A percentile compares a stretch with the other conserved stretches of the same genome.
Evolutionary conservation across 768 basidiomycete genomes (phyloP).

Genomic region (Macrolepiota dolichaula): DNA sequence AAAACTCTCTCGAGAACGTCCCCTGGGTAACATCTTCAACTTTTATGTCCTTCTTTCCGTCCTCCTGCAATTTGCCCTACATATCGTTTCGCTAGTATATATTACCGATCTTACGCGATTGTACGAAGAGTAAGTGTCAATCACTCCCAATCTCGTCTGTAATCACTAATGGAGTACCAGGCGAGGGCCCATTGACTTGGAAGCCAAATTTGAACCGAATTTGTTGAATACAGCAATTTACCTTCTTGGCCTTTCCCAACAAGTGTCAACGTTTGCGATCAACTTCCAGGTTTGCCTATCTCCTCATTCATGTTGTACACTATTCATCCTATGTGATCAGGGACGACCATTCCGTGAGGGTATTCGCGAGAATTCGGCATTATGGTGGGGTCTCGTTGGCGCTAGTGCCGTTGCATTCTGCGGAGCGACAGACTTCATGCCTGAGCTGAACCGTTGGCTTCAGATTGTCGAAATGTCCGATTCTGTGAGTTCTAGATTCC

Average conservation of each 20-base stretch:
- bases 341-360: constrained; percentile 98
- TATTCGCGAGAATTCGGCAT: constrained; percentile 91
- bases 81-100: constrained; percentile 87
- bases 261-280: constrained; percentile 97
- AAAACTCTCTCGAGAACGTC: constrained; percentile 89
- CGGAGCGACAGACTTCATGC: constrained; percentile 91
- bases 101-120: constrained; percentile 83
- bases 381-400: constrained; percentile 90
- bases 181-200: constrained; percentile 80
- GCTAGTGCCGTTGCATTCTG: constrained; percentile 90
- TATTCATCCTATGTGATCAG: constrained; percentile 26
- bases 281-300: constrained; percentile 76
- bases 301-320: neutral
- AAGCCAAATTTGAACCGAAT: constrained; percentile 94
- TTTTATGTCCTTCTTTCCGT: constrained; percentile 92
- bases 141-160: neutral
- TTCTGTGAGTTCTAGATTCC: constrained; percentile 46
- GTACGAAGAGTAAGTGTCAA: constrained; percentile 64
- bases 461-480: constrained; percentile 91
- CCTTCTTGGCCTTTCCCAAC: constrained; percentile 91
- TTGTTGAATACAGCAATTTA: constrained; percentile 97
- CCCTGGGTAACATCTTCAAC: constrained; percentile 95
- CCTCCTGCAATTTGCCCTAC: constrained; percentile 88
- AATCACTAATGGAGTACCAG: constrained; percentile 24
- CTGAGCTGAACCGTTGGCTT: constrained; percentile 94